Evolutionary conservation across 805 yeast species (phyloP), one percentile per base, ranked within the genome.

Genomic region (Saccharomyces jurei): DNA sequence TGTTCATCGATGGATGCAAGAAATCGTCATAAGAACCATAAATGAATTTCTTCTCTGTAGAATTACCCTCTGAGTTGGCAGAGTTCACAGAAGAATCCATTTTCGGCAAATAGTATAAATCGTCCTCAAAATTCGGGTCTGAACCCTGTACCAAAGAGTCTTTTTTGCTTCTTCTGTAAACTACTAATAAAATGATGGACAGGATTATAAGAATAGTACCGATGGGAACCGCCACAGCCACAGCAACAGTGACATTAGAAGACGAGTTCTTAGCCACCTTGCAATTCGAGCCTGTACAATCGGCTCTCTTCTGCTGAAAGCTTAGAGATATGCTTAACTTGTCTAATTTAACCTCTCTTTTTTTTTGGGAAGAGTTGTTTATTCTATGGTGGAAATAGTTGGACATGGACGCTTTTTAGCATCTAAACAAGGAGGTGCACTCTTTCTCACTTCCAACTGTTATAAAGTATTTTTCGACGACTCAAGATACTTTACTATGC

Each of bases 101-200:
- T 10, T 84, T 87, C 1, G 90, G 90, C 52, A 86, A 72, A 9
- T 82, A 79, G 1, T 89, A 85, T 51, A 84, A 84, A 55, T 86
- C 89, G 27, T 87, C 89, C 57, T 84, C 86, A 66, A 84, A 86
- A 63, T 86, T 89, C 1, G 90, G 90, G 68, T 86, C 89, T 58
- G 82, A 56, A 60, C 85, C 89, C 52, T 78, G 77, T 63, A 36
- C 17, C 21, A 17, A 17, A 31, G 82, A 81, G 67, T 84, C 86
- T 60, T 78, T 78, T 65, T 80, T 84, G 57, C 79, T 81, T 62
- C 79, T 81, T 58, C 78, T 74, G 66, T 83, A 86, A 29, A 80
- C 79, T 62, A 78, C 77, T 64, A 69, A 75, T 22, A 82, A 65
- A 27, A 85, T 79, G 52, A 65, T 71, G 0, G 79, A 76, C 49